These are phyloP conservation scores for Ceratocystis ficicola DNA, from an alignment of 2,329 filamentous ascomycete species.

Conservation along the genomic window DNA sequence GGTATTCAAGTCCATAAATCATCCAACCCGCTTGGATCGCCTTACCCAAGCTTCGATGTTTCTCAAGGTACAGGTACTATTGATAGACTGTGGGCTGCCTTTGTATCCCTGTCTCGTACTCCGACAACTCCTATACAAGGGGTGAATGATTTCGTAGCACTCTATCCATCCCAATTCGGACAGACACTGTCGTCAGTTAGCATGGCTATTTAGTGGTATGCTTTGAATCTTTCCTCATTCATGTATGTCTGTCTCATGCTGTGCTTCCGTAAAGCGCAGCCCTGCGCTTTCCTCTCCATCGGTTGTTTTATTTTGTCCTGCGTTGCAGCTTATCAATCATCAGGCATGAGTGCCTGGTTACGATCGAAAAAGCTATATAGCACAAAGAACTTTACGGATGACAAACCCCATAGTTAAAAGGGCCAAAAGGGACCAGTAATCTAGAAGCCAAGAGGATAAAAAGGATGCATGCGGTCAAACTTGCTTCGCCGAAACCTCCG, in stretches of 20 bases:
- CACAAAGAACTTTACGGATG: too few species aligned
- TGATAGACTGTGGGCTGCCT: background rate
- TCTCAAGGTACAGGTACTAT: slow-evolving; percentile 1
- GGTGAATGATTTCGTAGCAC: background rate
- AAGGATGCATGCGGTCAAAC: slow-evolving; percentile 2
- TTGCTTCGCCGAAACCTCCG: slow-evolving; percentile 2
- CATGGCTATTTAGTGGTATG: background rate
- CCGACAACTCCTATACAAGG: background rate
- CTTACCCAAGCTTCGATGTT: background rate
- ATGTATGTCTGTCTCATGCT: background rate
- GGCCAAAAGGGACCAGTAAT: background rate
- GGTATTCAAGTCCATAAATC: background rate
- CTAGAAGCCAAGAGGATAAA: background rate
- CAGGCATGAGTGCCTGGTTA: background rate
- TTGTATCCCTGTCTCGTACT: background rate
- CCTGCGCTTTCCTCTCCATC: background rate
- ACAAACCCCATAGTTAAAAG: too few species aligned
- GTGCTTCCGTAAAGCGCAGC: background rate
- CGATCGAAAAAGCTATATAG: background rate
- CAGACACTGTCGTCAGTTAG: background rate
- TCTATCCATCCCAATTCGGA: background rate
- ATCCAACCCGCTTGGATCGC: background rate
- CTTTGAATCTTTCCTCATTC: background rate
- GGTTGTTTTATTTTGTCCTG: background rate
- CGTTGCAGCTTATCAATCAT: background rate